Conservation (phyloP, 2,329 filamentous ascomycete species). For the Paraphaeosphaeria sporulosa region DNA sequence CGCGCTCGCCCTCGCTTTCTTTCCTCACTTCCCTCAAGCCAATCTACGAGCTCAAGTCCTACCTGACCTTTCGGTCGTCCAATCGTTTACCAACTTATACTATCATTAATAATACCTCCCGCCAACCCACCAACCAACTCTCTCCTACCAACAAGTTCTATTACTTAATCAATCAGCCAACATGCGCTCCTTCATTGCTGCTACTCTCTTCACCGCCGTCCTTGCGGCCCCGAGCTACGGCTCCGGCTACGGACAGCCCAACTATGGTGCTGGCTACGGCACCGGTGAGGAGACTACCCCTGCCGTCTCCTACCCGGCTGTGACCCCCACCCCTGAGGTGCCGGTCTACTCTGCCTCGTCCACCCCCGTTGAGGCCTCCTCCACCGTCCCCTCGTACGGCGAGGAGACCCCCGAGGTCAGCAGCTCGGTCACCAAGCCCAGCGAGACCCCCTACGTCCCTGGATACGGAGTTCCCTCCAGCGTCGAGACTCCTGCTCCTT, state of each 20-base stretch:
- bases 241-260: constrained; percentile 20
- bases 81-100: constrained; percentile 52
- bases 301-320: constrained; percentile 12
- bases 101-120: constrained; percentile 46
- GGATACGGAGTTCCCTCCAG: constrained; percentile 3
- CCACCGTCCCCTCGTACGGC: background rate
- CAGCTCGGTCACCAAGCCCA: background rate
- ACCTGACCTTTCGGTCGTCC: constrained; percentile 51
- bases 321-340: constrained; percentile 5
- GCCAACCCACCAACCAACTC: constrained; percentile 25
- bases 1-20: constrained; percentile 27
- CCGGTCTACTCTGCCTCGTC: background rate
- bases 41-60: constrained; percentile 48
- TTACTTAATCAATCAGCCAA: constrained; percentile 48
- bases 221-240: constrained; percentile 43
- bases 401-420: background rate
- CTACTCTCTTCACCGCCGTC: constrained; percentile 43
- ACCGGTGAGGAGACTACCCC: constrained; percentile 14
- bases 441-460: constrained; percentile 1
- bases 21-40: constrained; percentile 46
- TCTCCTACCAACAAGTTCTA: constrained; percentile 31
- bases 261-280: constrained; percentile 3
- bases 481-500: background rate
- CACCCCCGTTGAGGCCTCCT: background rate
- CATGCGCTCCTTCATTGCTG: constrained; percentile 49